These are phyloP conservation scores for Gossypium aridum DNA, from an alignment of 441 rosid genomes.

Conservation along the genomic window DNA sequence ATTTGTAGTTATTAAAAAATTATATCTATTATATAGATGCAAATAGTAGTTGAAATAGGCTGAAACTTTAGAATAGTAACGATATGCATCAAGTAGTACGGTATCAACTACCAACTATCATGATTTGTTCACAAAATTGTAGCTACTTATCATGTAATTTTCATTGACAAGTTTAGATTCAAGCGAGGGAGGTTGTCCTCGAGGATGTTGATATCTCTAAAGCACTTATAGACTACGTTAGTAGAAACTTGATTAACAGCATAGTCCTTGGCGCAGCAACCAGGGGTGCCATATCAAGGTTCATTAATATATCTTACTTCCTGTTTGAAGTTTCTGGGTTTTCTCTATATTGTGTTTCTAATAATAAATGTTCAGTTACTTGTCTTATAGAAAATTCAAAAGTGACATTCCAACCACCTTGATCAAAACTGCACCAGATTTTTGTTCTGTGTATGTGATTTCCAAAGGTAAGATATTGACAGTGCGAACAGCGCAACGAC, in stretches of 20 bases:
- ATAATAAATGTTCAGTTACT: background rate
- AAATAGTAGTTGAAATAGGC: too few relatives aligned
- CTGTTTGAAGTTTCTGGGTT: background rate
- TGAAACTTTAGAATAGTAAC: too few relatives aligned
- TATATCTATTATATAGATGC: too few relatives aligned
- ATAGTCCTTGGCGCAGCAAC: conserved; percentile 62
- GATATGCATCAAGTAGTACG: too few relatives aligned
- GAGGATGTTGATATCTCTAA: conserved; percentile 59
- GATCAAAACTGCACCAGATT: conserved; percentile 57
- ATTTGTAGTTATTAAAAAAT: too few relatives aligned
- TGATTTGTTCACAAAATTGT: too few relatives aligned
- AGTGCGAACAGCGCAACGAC: conserved; percentile 43
- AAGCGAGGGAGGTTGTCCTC: conserved; percentile 48
- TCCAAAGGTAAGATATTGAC: conserved; percentile 62
- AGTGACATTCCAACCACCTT: conserved; percentile 43
- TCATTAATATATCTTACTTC: background rate
- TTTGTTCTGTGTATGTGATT: conserved; percentile 68
- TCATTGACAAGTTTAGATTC: conserved; percentile 34
- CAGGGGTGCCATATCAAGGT: conserved; percentile 60
- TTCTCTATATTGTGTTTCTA: background rate
- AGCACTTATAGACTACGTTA: conserved; percentile 56
- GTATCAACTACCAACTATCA: too few relatives aligned
- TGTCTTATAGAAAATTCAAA: conserved; percentile 39
- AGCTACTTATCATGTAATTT: background rate
- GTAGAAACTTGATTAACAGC: conserved; percentile 44